Evolutionary conservation across 768 basidiomycete genomes (phyloP).

Genomic region (Boletus rubroflammeus): DNA sequence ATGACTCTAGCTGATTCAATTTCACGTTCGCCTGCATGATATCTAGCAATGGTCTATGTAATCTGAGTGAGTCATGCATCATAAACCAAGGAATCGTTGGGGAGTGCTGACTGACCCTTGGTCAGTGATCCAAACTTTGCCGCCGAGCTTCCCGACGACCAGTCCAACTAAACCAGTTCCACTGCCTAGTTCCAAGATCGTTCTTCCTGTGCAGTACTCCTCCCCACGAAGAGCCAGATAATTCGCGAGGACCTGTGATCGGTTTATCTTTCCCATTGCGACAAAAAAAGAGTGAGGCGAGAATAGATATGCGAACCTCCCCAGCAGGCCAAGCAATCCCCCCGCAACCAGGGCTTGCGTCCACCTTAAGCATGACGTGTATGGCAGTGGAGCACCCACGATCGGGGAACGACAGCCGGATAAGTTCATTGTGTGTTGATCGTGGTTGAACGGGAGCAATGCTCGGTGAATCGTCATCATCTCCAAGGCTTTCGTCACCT

Average conservation of each 20-base stretch:
- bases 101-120: slow-evolving; percentile 64
- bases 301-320: slow-evolving; percentile 49
- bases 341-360: slow-evolving; percentile 86
- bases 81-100: slow-evolving; percentile 5
- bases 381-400: slow-evolving; percentile 3
- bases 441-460: slow-evolving; percentile 54
- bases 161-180: slow-evolving; percentile 94
- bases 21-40: slow-evolving; percentile 76
- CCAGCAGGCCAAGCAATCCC: slow-evolving; percentile 93
- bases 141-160: slow-evolving; percentile 66
- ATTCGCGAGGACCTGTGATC: slow-evolving; percentile 64
- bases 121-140: slow-evolving; percentile 80
- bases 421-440: slow-evolving; percentile 45
- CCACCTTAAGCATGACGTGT: slow-evolving; percentile 53
- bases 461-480: slow-evolving; percentile 16
- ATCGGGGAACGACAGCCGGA: slow-evolving; percentile 40
- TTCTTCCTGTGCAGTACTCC: slow-evolving; percentile 48
- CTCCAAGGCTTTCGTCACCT: slow-evolving; percentile 34
- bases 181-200: slow-evolving; percentile 79
- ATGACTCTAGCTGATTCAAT: slow-evolving; percentile 56
- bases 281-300: neutral
- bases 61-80: slow-evolving; percentile 11
- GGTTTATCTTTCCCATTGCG: neutral
- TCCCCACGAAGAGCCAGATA: slow-evolving; percentile 63
- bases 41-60: slow-evolving; percentile 62